These are phyloP conservation scores for Paecilomyces niveus DNA, from an alignment of 2,329 filamentous ascomycete species.

Conservation along the genomic window DNA sequence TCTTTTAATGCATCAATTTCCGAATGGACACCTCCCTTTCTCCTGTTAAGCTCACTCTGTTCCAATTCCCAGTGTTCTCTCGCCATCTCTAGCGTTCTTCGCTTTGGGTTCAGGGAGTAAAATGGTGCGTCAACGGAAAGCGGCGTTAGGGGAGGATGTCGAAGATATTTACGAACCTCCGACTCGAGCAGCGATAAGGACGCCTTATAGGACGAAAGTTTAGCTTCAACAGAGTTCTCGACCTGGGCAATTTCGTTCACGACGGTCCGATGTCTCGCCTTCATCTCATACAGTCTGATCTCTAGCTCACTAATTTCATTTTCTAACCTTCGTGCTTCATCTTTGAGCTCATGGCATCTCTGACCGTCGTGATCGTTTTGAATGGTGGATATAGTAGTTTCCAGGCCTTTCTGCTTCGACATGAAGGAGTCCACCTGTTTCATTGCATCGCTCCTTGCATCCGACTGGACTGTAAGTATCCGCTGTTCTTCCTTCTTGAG, in stretches of 20 bases:
- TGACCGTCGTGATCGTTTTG: conserved; percentile 39
- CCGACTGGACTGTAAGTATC: conserved; percentile 40
- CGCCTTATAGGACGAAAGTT: conserved; percentile 51
- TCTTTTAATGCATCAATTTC: conserved; percentile 54
- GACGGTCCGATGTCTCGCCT: conserved; percentile 47
- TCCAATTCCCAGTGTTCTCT: conserved; percentile 50
- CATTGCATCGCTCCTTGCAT: conserved; percentile 40
- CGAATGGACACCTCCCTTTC: conserved; percentile 40
- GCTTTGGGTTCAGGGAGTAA: conserved; percentile 46
- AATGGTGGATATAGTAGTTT: conserved; percentile 45
- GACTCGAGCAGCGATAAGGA: conserved; percentile 50
- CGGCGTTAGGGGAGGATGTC: conserved; percentile 37
- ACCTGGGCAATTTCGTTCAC: conserved; percentile 45
- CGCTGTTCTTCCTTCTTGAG: conserved; percentile 52
- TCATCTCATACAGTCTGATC: conserved; percentile 49
- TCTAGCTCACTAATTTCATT: conserved; percentile 53
- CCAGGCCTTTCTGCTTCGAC: conserved; percentile 43
- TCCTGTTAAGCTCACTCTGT: conserved; percentile 36
- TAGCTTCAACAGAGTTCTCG: conserved; percentile 52
- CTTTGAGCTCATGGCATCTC: conserved; percentile 38
- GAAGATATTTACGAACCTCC: conserved; percentile 48
- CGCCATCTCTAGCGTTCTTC: conserved; percentile 55
- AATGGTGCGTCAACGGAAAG: conserved; percentile 31
- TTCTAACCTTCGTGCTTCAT: conserved; percentile 47
- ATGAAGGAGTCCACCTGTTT: conserved; percentile 46